phyloP scores from a whole-genome alignment of 2,329 filamentous ascomycete species.

The Trichophyton benhamiae region DNA sequence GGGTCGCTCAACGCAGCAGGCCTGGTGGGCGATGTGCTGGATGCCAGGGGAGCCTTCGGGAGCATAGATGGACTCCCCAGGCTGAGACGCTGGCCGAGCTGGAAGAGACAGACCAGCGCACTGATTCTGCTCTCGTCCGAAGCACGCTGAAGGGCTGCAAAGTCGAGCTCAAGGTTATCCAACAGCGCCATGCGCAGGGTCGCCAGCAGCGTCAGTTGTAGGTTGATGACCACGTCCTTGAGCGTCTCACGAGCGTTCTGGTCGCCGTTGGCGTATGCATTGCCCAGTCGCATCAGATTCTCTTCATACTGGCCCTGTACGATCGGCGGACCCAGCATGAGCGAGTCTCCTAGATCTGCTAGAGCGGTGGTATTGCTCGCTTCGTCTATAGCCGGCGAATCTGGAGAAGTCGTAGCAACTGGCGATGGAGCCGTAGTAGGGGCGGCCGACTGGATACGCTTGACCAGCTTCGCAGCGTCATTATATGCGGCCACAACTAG shows the following conservation, averaged over 20 bases:
- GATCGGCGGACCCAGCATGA: constrained; percentile 24
- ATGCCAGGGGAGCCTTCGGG: background rate
- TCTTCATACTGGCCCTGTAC: constrained; percentile 28
- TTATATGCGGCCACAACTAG: constrained; percentile 12
- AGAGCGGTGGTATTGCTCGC: constrained; percentile 1
- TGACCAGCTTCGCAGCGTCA: constrained; percentile 11
- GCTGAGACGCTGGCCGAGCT: constrained; percentile 24
- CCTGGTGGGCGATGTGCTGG: too few species aligned
- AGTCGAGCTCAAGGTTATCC: constrained; percentile 23
- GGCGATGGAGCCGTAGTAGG: background rate
- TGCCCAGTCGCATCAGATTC: constrained; percentile 24
- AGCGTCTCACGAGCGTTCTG: constrained; percentile 26
- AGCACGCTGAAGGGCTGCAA: constrained; percentile 21
- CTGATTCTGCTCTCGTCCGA: constrained; percentile 27
- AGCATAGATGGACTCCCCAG: background rate
- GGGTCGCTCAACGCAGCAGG: too few species aligned
- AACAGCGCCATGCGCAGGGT: constrained; percentile 23
- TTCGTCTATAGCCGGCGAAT: background rate
- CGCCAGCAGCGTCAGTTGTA: constrained; percentile 26
- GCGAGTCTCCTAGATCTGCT: constrained; percentile 23
- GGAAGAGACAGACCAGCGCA: constrained; percentile 25
- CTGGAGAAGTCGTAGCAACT: background rate
- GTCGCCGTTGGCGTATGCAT: constrained; percentile 26
- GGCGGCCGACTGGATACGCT: constrained; percentile 9
- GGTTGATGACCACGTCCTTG: constrained; percentile 29